Percentiles rank a stretch among this genome's conserved stretches.
Conservation (phyloP, 805 yeast genomes). For the Schwanniomyces occidentalis region DNA sequence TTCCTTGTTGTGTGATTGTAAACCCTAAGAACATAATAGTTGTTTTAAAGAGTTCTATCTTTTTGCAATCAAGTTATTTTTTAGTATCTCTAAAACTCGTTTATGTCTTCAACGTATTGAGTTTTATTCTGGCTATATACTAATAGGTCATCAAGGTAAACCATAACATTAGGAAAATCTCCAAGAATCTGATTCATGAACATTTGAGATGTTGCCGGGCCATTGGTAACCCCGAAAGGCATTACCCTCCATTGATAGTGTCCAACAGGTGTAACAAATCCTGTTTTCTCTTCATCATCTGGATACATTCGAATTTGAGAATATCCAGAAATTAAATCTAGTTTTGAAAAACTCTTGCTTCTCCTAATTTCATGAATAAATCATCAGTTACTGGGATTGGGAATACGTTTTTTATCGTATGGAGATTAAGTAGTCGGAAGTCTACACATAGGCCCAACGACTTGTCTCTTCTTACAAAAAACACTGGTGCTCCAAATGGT, state of each 20-base stretch:
- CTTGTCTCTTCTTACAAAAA: neutral
- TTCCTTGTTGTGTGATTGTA: neutral
- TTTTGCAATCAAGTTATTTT: too few species aligned
- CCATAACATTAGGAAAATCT: neutral
- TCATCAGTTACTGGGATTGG: slow-evolving; percentile 18
- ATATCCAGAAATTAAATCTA: slow-evolving; percentile 16
- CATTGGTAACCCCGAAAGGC: slow-evolving; percentile 25
- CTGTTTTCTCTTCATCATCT: slow-evolving; percentile 14
- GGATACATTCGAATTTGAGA: slow-evolving; percentile 12
- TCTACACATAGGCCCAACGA: slow-evolving; percentile 14
- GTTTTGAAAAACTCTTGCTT: slow-evolving; percentile 11
- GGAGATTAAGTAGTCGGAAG: slow-evolving; percentile 12
- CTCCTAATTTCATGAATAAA: slow-evolving; percentile 5
- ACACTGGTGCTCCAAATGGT: slow-evolving; percentile 1
- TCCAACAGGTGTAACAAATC: slow-evolving; percentile 18
- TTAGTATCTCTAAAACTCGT: too few species aligned
- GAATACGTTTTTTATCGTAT: slow-evolving; percentile 13
- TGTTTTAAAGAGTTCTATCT: too few species aligned
- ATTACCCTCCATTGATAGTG: slow-evolving; percentile 19
- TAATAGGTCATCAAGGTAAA: slow-evolving; percentile 1
- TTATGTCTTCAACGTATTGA: neutral
- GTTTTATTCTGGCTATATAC: neutral
- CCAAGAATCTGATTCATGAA: slow-evolving; percentile 2
- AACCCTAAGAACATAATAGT: neutral
- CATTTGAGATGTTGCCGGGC: slow-evolving; percentile 23